Conservation (phyloP, 2,329 filamentous ascomycete species). For the Sclerotinia minor region DNA sequence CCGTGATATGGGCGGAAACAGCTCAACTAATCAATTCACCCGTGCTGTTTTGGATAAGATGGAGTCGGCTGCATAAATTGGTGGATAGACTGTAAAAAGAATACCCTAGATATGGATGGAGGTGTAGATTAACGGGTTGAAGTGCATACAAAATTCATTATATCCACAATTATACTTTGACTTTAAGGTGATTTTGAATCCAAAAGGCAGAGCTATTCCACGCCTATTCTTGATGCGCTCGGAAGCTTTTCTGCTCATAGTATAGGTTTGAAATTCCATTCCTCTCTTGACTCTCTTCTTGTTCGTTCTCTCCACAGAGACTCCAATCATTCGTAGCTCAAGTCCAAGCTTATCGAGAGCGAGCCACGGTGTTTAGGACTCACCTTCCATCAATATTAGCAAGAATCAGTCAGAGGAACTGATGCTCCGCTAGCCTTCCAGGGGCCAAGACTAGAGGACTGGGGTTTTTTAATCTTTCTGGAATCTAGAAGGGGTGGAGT, state of each 20-base stretch:
- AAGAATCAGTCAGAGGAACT: neutral
- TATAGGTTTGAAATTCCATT: neutral
- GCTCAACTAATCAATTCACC: slow-evolving; percentile 93
- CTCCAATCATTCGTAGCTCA: neutral
- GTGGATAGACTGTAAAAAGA: slow-evolving; percentile 36
- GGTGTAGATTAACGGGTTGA: slow-evolving; percentile 36
- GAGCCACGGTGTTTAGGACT: neutral
- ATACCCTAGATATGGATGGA: slow-evolving; percentile 25
- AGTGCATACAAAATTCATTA: slow-evolving; percentile 35
- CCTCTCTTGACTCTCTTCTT: too few relatives aligned
- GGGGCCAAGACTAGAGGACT: neutral
- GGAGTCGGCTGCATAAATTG: slow-evolving; percentile 57
- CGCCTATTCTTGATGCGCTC: neutral
- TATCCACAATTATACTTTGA: neutral
- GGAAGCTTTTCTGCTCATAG: neutral
- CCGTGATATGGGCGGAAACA: slow-evolving; percentile 90
- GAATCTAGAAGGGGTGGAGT: neutral
- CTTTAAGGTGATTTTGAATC: neutral
- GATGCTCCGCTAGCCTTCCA: neutral
- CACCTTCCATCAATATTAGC: neutral
- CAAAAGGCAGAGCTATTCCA: neutral
- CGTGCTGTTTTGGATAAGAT: slow-evolving; percentile 92
- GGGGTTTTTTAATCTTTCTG: neutral
- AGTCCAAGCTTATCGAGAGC: neutral
- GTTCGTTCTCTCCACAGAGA: too few relatives aligned